Evolutionary conservation across 2,329 filamentous ascomycete genomes (phyloP).

Genomic region (Penicillium concentricum): DNA sequence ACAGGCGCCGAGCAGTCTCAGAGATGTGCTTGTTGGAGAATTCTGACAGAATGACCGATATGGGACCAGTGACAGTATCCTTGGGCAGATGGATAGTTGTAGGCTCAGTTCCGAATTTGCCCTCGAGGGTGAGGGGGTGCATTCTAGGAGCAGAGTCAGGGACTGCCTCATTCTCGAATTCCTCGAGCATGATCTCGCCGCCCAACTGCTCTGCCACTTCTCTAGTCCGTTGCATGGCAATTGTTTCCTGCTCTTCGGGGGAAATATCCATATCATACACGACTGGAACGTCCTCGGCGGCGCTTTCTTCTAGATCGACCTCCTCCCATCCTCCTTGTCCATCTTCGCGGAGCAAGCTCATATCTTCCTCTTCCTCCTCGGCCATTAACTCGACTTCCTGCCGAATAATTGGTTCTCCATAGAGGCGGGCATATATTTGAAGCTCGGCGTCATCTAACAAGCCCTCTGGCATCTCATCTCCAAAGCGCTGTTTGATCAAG

Average conservation of each 20-base stretch:
- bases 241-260: slow-evolving; percentile 28
- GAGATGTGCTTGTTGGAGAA: slow-evolving; percentile 72
- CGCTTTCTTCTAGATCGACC: slow-evolving; percentile 26
- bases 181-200: slow-evolving; percentile 45
- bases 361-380: slow-evolving; percentile 28
- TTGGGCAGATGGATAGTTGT: slow-evolving; percentile 73
- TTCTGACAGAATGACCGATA: slow-evolving; percentile 65
- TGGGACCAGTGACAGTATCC: slow-evolving; percentile 66
- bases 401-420: slow-evolving; percentile 65
- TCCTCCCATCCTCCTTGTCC: slow-evolving; percentile 40
- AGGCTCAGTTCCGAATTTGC: slow-evolving; percentile 72
- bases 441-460: slow-evolving; percentile 71
- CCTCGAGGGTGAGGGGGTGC: slow-evolving; percentile 72
- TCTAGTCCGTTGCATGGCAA: slow-evolving; percentile 34
- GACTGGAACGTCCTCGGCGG: slow-evolving; percentile 20
- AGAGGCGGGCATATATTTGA: slow-evolving; percentile 73
- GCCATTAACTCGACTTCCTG: slow-evolving; percentile 28
- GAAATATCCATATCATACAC: slow-evolving; percentile 33
- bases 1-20: slow-evolving; percentile 67
- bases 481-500: slow-evolving; percentile 70
- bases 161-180: slow-evolving; percentile 42
- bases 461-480: slow-evolving; percentile 71
- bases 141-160: slow-evolving; percentile 53
- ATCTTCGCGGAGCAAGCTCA: slow-evolving; percentile 38
- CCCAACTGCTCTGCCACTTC: slow-evolving; percentile 42